Evolutionary conservation across 805 yeast genomes (phyloP), one percentile per base, ranked within the genome.

Genomic region (Candida sakaeoensis): DNA sequence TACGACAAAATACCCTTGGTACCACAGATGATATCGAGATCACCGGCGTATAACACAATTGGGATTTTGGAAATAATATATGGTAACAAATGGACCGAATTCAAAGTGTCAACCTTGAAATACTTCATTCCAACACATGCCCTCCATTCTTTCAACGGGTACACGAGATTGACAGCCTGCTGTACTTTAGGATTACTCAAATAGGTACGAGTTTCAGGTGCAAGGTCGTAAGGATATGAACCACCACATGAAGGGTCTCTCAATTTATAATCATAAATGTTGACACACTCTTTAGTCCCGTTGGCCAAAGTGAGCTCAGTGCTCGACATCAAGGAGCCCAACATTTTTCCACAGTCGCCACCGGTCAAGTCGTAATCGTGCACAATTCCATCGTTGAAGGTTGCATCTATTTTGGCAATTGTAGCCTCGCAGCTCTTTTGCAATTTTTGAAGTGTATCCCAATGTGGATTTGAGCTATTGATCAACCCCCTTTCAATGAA

Each of bases 1-100:
- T 85, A 61, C 49, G 74, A 70, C 49, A 84, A 82, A 2, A 87
- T 80, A 14, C 97, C 95, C 30, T 74, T 51, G 52, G 79, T 76
- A 54, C 93, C 93, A 65, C 99, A 93, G 41, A 93, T 85, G 32
- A 87, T 73, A 61, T 93, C 99, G 49, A 80, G 76, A 50, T 85
- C 88, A 32, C 99, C 99, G 52, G 83, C 82, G 64, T 88, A 88
- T 39, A 93, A 65, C 52, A 87, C 59, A 10, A 93, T 67, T 10
- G 84, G 83, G 13, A 79, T 58, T 33, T 77, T 57, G 32, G 70
- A 68, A 29, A 90, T 63, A 19, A 93, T 53, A 0, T 60, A 67
- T 0, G 95, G 91, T 13, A 93, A 58, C 32, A 88, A 60, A 14
- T 72, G 68, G 28, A 85, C 69, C 0, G 95, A n/a, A n/a, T n/a